phyloP scores from a whole-genome alignment of 1,284 basidiomycete genomes.

The Hemileia vastatrix region DNA sequence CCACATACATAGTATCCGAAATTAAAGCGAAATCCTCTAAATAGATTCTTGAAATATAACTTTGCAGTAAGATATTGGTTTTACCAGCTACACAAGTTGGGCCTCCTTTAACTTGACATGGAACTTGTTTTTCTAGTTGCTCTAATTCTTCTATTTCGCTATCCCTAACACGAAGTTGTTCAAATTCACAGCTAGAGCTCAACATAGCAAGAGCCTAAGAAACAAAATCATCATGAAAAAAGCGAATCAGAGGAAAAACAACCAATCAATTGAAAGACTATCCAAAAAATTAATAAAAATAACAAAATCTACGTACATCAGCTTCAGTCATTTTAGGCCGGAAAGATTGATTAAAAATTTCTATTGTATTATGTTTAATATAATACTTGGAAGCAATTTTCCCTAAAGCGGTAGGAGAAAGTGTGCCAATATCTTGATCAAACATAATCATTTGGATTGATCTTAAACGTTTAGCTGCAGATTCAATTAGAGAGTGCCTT shows the following conservation, averaged over 20 bases:
- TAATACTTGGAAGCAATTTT: conserved; percentile 96
- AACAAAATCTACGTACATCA: conserved; percentile 69
- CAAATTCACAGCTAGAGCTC: conserved; percentile 52
- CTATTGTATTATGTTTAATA: conserved; percentile 74
- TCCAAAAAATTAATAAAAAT: conserved; percentile 90
- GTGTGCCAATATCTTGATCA: conserved; percentile 55
- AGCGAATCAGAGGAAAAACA: not conserved
- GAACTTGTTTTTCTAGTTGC: conserved; percentile 57
- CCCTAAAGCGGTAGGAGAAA: conserved; percentile 76
- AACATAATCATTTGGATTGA: conserved; percentile 74
- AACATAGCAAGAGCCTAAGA: conserved; percentile 43
- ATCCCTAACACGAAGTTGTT: conserved; percentile 88
- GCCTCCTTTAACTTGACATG: conserved; percentile 84
- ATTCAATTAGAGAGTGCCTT: conserved; percentile 61
- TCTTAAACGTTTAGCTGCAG: conserved; percentile 63
- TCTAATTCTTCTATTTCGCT: conserved; percentile 78
- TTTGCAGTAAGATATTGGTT: conserved; percentile 91
- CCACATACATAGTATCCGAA: conserved; percentile 86
- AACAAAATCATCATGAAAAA: not conserved
- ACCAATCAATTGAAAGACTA: conserved; percentile 90
- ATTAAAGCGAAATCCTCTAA: conserved; percentile 95
- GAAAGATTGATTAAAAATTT: conserved; percentile 77
- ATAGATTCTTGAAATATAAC: conserved; percentile 67
- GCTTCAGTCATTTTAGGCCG: conserved; percentile 82
- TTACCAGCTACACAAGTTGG: conserved; percentile 93